Percentiles rank a stretch among this genome's conserved stretches.
Evolutionary conservation across 2,329 filamentous ascomycete species (phyloP).

Genomic region (Teratosphaeriaceae sp.): DNA sequence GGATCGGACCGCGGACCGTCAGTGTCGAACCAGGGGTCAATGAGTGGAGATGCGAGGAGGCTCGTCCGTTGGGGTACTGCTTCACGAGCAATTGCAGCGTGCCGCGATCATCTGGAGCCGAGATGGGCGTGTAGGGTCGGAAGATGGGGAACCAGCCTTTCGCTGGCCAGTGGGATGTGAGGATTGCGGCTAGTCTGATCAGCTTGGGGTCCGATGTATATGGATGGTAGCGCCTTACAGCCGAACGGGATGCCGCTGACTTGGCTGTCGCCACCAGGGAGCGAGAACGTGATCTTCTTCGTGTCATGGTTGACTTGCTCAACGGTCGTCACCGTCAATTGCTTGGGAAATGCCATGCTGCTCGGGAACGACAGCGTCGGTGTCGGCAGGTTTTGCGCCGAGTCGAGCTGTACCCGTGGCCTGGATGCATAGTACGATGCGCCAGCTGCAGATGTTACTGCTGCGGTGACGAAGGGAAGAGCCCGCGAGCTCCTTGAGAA

Average conservation of each 20-base stretch:
- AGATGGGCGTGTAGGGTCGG: conserved; percentile 62
- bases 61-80: conserved; percentile 59
- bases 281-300: conserved; percentile 25
- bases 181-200: conserved; percentile 43
- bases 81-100: conserved; percentile 61
- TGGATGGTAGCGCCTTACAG: conserved; percentile 14
- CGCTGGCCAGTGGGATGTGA: conserved; percentile 52
- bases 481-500: conserved; percentile 12
- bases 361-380: conserved; percentile 24
- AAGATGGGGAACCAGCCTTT: conserved; percentile 53
- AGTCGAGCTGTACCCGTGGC: conserved; percentile 18
- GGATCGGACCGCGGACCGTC: conserved; percentile 50
- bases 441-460: conserved; percentile 4
- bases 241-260: conserved; percentile 25
- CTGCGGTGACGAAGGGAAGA: conserved; percentile 14
- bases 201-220: neutral
- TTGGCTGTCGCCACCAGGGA: conserved; percentile 23
- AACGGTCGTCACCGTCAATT: conserved; percentile 22
- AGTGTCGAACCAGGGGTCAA: conserved; percentile 56
- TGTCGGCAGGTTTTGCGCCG: conserved; percentile 18
- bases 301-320: conserved; percentile 31
- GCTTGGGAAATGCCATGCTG: conserved; percentile 27
- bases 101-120: conserved; percentile 49
- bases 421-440: conserved; percentile 12
- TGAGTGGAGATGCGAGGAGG: conserved; percentile 59